Evolutionary conservation across 257 asterid species (phyloP), one percentile per base, ranked within the genome.

Genomic region (Solanum corneliomulleri): DNA sequence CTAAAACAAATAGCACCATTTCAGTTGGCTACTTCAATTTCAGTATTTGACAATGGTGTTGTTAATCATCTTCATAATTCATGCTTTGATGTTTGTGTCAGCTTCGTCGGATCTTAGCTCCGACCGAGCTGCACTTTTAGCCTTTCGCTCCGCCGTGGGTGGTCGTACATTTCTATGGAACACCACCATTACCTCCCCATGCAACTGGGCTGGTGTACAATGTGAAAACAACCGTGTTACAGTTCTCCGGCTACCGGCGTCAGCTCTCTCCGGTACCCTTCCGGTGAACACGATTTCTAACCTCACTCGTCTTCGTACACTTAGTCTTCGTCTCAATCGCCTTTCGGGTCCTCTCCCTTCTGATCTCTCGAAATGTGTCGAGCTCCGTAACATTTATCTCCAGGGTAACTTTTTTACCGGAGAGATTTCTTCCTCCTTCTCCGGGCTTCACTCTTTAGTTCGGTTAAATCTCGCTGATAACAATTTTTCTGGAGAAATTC

Each of bases 111-210:
- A 93, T 88, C 91, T 93, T 68, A 33, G 91, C 88, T 25, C 94
- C 75, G 98, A 95, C 91, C 91, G 89, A 33, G 86, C 90, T 52
- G 97, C 97, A 68, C 95, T 95, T 72, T 74, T 95, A 37, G 86
- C 94, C 85, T 90, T 95, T 71, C 98, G 98, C 78, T 25, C 94
- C 87, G 91, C 98, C 70, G 91, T 93, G 9, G 92, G 92, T 68
- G 98, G 98, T 58, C 95, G 98, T 47, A 89, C 95, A 25, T 84
- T 92, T 62, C 82, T 92, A 33, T 95, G 98, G 98, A 93, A 95
- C 94, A 87, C 89, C 64, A 80, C 93, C 56, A 76, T 15, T 72
- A 25, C 91, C 86, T 87, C 93, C 56, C 97, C 98, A 58, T 95
- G 98, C 94, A 88, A 52, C 88, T 95, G 97, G 97, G 87, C 86